Base-by-base conservation (phyloP, 1,284 basidiomycete genomes). In the Baeospora myosura region DNA sequence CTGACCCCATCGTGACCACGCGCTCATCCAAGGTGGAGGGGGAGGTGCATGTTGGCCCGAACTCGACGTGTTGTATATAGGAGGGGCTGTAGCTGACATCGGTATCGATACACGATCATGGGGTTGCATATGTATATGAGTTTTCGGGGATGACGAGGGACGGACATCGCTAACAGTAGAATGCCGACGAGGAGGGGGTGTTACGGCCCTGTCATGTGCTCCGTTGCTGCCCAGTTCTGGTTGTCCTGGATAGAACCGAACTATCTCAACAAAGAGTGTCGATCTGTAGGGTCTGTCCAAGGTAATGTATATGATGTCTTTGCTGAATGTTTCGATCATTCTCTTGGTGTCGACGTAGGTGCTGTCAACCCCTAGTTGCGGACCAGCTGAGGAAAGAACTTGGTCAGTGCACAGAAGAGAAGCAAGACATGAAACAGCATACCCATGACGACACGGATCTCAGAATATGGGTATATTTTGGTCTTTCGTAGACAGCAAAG, bases 401-500 rank as follows among this genome's bases (percentile, higher is more conserved):
- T 14, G 12, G 17, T 30, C 51, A 24, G 55, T 39, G 26, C 46
- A 40, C 23, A 42, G 12, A 24, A 33, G 48, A 43, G 38, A 35
- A 26, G 24, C 10, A 36, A 43, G 32, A n/a, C 50, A 17, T 12
- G 8, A 41, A 39, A 20, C 11, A 3, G 33, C 76, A 26, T 53
- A 86, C 84, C 73, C 31, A 70, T 60, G 41, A 81, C 74, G 7
- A 88, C 79, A 37, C 85, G 72, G 8, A 88, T 72, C 53, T 88
- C 85, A 1, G 82, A 81, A 54, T 76, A 81, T 24, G 72, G 72
- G 53, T 87, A 88, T 3, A 63, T 58, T 46, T 71, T 71, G 47
- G 76, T 78, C 64, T 84, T 87, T 35, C 81, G 72, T 49, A 86
- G 61, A 57, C 80, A 82, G 52, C 85, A 88, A 12, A 88, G 58